These are phyloP conservation scores for Fusarium vanettenii DNA, from an alignment of 2,329 filamentous ascomycete genomes.

Conservation along the genomic window DNA sequence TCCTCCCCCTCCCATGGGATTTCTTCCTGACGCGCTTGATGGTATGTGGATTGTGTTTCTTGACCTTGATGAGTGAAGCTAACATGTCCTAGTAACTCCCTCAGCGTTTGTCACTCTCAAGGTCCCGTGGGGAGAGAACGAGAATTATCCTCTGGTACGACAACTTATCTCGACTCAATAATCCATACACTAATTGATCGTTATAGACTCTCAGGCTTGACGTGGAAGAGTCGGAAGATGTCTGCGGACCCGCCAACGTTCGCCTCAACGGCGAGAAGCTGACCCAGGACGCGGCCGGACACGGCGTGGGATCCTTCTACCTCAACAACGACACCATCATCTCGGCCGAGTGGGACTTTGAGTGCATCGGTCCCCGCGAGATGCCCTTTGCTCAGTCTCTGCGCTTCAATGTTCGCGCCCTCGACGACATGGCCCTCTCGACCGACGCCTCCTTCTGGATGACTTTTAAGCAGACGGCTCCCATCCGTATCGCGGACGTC, in stretches of 20 bases:
- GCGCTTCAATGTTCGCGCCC: conserved; percentile 55
- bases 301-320: conserved; percentile 56
- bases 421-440: conserved; percentile 55
- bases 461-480: conserved; percentile 59
- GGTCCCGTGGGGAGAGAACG: conserved; percentile 24
- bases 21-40: conserved; percentile 28
- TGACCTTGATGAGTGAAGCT: neutral
- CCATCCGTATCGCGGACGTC: conserved; percentile 56
- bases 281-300: conserved; percentile 51
- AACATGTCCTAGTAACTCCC: conserved; percentile 14
- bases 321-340: conserved; percentile 53
- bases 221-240: conserved; percentile 56
- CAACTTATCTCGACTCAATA: neutral
- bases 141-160: conserved; percentile 39
- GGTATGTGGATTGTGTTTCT: neutral
- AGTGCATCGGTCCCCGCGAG: conserved; percentile 55
- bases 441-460: conserved; percentile 55
- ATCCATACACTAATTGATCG: conserved; percentile 10
- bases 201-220: conserved; percentile 56
- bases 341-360: conserved; percentile 59
- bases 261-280: conserved; percentile 59
- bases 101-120: conserved; percentile 37
- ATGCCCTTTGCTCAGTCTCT: conserved; percentile 57
- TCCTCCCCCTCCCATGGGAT: conserved; percentile 28
- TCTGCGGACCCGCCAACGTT: conserved; percentile 60